Evolutionary conservation across 305 asterid species (phyloP).

Genomic region (Rubia occidens): DNA sequence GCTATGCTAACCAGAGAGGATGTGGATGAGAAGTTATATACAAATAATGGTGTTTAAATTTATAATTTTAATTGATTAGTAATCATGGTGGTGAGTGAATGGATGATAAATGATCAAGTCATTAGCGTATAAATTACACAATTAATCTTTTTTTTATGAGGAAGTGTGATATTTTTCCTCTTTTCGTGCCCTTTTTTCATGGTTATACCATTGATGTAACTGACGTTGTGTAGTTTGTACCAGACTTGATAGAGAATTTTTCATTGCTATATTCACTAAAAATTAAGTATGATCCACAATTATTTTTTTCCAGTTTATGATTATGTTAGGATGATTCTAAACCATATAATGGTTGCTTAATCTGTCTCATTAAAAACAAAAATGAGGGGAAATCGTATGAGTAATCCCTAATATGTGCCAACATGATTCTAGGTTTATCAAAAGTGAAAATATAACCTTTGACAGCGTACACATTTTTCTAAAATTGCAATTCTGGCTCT

Average conservation of each 20-base stretch:
- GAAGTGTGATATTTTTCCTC: constrained; percentile 19
- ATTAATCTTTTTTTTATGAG: constrained; percentile 15
- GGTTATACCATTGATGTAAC: constrained; percentile 40
- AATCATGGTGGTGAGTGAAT: constrained; percentile 11
- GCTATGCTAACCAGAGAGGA: background rate
- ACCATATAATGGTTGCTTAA: no score
- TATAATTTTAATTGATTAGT: background rate
- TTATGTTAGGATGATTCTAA: no score
- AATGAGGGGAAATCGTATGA: no score
- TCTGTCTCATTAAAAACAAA: no score
- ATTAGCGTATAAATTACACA: constrained; percentile 13
- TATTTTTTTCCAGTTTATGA: no score
- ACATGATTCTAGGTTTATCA: no score
- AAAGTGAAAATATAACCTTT: no score
- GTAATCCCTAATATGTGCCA: no score
- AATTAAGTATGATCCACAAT: background rate
- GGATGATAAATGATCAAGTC: background rate
- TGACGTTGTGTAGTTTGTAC: constrained; percentile 42
- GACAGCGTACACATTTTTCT: no score
- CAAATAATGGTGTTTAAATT: background rate
- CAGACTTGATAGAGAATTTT: background rate
- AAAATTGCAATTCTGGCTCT: no score
- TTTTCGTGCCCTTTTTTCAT: constrained; percentile 39
- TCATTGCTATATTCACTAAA: background rate
- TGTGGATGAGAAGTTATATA: background rate